Conservation (phyloP, 768 basidiomycete species). For the Mycena venus region DNA sequence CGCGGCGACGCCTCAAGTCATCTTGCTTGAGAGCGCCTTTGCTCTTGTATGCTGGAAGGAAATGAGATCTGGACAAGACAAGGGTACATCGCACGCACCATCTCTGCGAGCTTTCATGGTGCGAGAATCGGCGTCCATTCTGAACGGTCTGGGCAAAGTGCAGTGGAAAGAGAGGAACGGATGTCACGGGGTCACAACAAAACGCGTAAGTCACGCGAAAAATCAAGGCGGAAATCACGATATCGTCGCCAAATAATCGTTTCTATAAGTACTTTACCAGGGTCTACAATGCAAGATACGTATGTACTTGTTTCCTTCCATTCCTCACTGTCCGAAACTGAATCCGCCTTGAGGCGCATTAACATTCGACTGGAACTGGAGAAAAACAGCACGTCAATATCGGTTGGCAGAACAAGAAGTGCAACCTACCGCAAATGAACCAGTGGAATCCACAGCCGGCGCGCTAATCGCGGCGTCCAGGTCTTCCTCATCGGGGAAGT, state of each 20-base stretch:
- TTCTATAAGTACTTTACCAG: conserved; percentile 5
- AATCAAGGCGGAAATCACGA: not conserved
- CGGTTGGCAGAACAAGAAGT: conserved; percentile 17
- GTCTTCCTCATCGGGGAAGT: conserved; percentile 98
- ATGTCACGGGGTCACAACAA: conserved; percentile 27
- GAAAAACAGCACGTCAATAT: conserved; percentile 19
- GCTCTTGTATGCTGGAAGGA: conserved; percentile 83
- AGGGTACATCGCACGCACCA: conserved; percentile 58
- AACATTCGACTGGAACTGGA: conserved; percentile 86
- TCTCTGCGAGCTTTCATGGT: conserved; percentile 83
- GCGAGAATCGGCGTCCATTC: conserved; percentile 71
- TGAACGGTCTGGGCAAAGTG: conserved; percentile 33
- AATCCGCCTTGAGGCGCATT: conserved; percentile 95
- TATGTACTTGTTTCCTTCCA: not conserved
- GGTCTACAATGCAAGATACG: conserved; percentile 9
- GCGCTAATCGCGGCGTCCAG: conserved; percentile 85
- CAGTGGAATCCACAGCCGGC: conserved; percentile 82
- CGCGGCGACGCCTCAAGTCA: conserved; percentile 94
- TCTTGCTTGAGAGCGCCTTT: conserved; percentile 92
- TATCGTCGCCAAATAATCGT: not conserved
- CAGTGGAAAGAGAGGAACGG: conserved; percentile 42
- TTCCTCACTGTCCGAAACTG: conserved; percentile 83
- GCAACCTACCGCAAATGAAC: conserved; percentile 79
- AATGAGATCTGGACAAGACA: conserved; percentile 49
- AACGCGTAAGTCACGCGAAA: not conserved